A percentile compares a stretch with the other conserved stretches of the same genome.
phyloP scores from a whole-genome alignment of 805 yeast genomes.

The Yueomyces sinensis region DNA sequence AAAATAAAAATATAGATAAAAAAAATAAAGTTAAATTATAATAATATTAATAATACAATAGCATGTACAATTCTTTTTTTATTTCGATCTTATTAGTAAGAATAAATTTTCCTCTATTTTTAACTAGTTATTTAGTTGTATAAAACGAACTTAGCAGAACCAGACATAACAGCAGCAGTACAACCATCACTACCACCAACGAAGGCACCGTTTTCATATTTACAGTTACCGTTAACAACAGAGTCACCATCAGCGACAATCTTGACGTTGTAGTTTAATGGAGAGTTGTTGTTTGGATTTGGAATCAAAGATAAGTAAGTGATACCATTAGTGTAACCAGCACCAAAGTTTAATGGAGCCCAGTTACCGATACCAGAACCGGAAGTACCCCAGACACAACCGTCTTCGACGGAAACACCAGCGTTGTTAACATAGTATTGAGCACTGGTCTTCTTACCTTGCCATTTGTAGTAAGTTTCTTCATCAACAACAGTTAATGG shows the following conservation, averaged over 20 bases:
- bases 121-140: conserved; percentile 23
- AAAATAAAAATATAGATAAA: background rate
- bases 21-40: background rate
- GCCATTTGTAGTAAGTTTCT: conserved; percentile 70
- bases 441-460: conserved; percentile 73
- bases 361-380: conserved; percentile 90
- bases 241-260: conserved; percentile 62
- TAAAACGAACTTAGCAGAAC: conserved; percentile 74
- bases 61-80: background rate
- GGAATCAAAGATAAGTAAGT: conserved; percentile 87
- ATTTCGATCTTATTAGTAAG: background rate
- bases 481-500: conserved; percentile 75
- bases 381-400: conserved; percentile 84
- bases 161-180: conserved; percentile 79
- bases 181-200: conserved; percentile 65
- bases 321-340: conserved; percentile 63
- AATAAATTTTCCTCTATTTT: background rate
- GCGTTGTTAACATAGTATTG: conserved; percentile 97
- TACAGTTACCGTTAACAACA: conserved; percentile 61
- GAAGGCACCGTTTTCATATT: conserved; percentile 60
- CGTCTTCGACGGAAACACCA: conserved; percentile 82
- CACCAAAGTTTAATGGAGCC: conserved; percentile 95
- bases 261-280: conserved; percentile 63
- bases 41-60: background rate
- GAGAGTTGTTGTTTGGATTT: conserved; percentile 73